A percentile compares a stretch with the other conserved stretches of the same genome.
phyloP scores from a whole-genome alignment of 306 rosid genomes.

The Prunus mume region DNA sequence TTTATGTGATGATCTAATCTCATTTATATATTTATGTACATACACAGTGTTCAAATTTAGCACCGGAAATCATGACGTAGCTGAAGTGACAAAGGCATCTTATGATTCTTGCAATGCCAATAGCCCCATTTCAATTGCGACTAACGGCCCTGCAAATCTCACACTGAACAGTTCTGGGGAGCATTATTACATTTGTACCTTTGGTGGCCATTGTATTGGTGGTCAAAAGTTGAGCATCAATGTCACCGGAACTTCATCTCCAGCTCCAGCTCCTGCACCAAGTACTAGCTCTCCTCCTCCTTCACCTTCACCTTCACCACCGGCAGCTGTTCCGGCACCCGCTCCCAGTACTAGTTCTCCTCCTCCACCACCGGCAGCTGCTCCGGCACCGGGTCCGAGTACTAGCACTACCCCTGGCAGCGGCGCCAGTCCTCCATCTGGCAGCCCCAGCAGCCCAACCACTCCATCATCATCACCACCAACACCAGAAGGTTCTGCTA shows the following conservation, averaged over 20 bases:
- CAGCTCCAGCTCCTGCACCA: slow-evolving; percentile 52
- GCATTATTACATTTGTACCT: slow-evolving; percentile 53
- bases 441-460: slow-evolving; percentile 15
- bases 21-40: background rate
- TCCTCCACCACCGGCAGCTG: background rate
- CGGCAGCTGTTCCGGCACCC: slow-evolving; percentile 12
- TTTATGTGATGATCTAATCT: background rate
- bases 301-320: slow-evolving; percentile 25
- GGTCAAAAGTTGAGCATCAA: slow-evolving; percentile 63
- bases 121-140: background rate
- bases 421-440: slow-evolving; percentile 12
- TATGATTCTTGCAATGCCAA: slow-evolving; percentile 41
- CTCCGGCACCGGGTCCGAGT: slow-evolving; percentile 19
- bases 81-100: slow-evolving; percentile 48
- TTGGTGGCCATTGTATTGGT: slow-evolving; percentile 33
- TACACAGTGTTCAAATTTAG: slow-evolving; percentile 50
- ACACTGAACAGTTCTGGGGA: slow-evolving; percentile 40
- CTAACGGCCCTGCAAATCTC: slow-evolving; percentile 37
- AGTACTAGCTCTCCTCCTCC: slow-evolving; percentile 14
- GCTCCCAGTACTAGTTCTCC: slow-evolving; percentile 14
- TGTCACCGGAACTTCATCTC: slow-evolving; percentile 39
- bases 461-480: slow-evolving; percentile 38
- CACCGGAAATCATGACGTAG: slow-evolving; percentile 40
- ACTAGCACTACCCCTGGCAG: background rate
- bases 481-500: background rate